Conservation (phyloP, 192 early-diverging fungal species). For the Coemansia sp. region DNA sequence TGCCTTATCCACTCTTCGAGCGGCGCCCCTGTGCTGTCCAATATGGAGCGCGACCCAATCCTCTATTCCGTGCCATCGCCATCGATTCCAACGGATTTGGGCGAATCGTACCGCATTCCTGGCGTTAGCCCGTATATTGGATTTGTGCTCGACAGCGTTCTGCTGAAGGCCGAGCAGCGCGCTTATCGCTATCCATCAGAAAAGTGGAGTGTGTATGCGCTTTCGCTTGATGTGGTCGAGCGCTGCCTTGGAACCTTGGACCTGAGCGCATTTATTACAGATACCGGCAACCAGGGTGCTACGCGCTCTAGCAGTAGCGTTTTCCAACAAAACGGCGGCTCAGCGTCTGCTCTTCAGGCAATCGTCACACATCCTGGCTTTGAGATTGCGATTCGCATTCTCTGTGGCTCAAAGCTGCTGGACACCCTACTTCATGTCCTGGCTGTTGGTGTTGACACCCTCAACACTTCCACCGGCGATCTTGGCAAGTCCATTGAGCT, state of each 20-base stretch:
- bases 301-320: neutral
- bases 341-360: conserved; percentile 28
- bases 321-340: conserved; percentile 9
- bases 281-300: conserved; percentile 3
- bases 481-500: conserved; percentile 31
- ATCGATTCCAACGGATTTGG: conserved; percentile 65
- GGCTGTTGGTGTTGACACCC: conserved; percentile 58
- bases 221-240: conserved; percentile 71
- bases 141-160: conserved; percentile 85
- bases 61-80: conserved; percentile 35
- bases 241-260: conserved; percentile 78
- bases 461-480: conserved; percentile 52
- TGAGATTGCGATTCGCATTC: conserved; percentile 71
- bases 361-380: conserved; percentile 82
- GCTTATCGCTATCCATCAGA: conserved; percentile 66
- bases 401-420: conserved; percentile 74
- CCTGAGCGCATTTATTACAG: conserved; percentile 51
- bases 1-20: conserved; percentile 65
- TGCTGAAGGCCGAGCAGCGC: conserved; percentile 73
- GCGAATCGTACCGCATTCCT: conserved; percentile 64
- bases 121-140: conserved; percentile 77
- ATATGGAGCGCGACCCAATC: conserved; percentile 42
- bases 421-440: conserved; percentile 71
- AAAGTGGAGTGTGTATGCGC: conserved; percentile 70
- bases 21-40: conserved; percentile 33